phyloP scores from a whole-genome alignment of 1,139 yeast genomes.

The Geotrichum carabidarum region DNA sequence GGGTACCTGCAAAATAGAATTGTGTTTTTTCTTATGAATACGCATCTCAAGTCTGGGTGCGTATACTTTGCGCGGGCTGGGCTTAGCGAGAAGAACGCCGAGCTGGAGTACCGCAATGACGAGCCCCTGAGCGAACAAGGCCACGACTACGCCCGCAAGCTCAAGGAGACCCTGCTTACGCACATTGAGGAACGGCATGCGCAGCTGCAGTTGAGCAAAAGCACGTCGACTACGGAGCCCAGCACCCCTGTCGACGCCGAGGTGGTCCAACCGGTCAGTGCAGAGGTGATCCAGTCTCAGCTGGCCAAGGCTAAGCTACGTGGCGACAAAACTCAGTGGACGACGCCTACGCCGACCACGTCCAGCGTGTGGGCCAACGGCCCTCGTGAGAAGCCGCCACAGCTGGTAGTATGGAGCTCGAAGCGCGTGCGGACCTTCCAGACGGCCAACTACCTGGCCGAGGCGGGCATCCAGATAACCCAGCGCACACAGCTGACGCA shows the following conservation, averaged over 20 bases:
- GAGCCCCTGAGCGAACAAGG: conserved; percentile 39
- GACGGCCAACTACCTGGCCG: conserved; percentile 62
- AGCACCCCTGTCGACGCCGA: background rate
- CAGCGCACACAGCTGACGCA: conserved; percentile 74
- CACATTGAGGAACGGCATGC: conserved; percentile 34
- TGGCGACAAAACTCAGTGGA: conserved; percentile 15
- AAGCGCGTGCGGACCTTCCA: conserved; percentile 79
- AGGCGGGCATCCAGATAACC: conserved; percentile 7
- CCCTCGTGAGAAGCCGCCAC: conserved; percentile 19
- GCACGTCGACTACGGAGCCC: background rate
- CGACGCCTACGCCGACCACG: conserved; percentile 20
- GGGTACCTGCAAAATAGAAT: conserved; percentile 88
- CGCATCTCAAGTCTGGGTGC: conserved; percentile 79
- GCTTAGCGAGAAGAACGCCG: conserved; percentile 26
- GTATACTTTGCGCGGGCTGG: conserved; percentile 75
- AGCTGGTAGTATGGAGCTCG: conserved; percentile 77
- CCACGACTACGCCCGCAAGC: conserved; percentile 37
- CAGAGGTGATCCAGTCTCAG: conserved; percentile 21
- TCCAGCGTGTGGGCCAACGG: conserved; percentile 18
- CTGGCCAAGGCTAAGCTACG: conserved; percentile 16
- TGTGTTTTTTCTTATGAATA: conserved; percentile 82
- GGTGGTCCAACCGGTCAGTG: conserved; percentile 1
- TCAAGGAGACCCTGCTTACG: conserved; percentile 40
- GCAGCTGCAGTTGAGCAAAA: background rate
- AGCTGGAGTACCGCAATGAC: conserved; percentile 37